Evolutionary conservation across 331 rosid genomes (phyloP).

Genomic region (Malus hybrid): DNA sequence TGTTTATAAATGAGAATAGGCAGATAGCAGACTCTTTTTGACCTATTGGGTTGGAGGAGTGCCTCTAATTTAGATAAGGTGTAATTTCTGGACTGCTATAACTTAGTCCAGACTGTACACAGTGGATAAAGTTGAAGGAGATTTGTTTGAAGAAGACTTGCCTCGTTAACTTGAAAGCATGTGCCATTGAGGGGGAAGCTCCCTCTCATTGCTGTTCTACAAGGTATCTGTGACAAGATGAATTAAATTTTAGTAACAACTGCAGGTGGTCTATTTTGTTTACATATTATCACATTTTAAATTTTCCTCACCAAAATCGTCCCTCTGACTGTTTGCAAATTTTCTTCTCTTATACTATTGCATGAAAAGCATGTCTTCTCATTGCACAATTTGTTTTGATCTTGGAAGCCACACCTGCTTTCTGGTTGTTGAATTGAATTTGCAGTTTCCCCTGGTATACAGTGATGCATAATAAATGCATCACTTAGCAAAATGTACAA

Average conservation of each 20-base stretch:
- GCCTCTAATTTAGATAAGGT: too few relatives aligned
- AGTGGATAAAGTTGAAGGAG: neutral
- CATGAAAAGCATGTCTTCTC: constrained; percentile 67
- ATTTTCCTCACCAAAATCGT: constrained; percentile 62
- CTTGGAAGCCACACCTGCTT: constrained; percentile 54
- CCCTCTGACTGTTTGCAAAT: constrained; percentile 74
- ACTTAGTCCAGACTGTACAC: neutral
- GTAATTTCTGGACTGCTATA: too few relatives aligned
- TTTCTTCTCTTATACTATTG: constrained; percentile 64
- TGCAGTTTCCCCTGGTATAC: constrained; percentile 65
- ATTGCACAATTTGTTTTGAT: constrained; percentile 41
- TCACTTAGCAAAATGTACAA: constrained; percentile 3
- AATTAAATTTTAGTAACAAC: constrained; percentile 16
- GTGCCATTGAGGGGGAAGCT: neutral
- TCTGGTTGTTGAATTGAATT: constrained; percentile 60
- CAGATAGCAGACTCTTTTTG: neutral
- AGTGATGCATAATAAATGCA: neutral
- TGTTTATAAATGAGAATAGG: neutral
- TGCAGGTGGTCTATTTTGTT: constrained; percentile 4
- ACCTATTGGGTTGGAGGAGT: neutral
- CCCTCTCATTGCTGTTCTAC: neutral
- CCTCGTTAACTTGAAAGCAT: neutral
- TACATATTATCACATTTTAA: neutral
- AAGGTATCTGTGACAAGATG: neutral
- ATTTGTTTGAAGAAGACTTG: neutral